Evolutionary conservation across 2,329 filamentous ascomycete genomes (phyloP), one percentile per base, ranked within the genome.

Genomic region (Claviceps quebecensis): DNA sequence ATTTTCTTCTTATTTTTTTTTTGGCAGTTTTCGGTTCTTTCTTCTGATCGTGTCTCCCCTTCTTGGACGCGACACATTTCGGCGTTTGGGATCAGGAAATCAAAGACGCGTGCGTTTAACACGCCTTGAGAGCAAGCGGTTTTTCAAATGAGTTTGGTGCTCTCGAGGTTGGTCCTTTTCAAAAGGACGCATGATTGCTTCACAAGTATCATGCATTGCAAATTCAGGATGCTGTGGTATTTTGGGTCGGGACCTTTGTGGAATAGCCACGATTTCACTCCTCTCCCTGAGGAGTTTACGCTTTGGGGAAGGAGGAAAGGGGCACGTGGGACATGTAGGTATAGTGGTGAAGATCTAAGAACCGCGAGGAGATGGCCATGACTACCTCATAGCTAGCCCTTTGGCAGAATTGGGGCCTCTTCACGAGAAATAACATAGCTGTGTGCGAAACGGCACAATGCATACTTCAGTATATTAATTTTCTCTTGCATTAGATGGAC

Each of bases 11-110:
- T 39, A 4, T 11, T 43, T 34, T 34, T 26, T 17, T 38, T 9
- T 4, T 4, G 29, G 29, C 29, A 34, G 29, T 34, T 9, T 29
- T 29, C 26, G 26, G 1, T 17, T 45, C 14, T 29, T 34, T 45
- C 23, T 6, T 22, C 43, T 11, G 4, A 4, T 11, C 29, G 29
- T 34, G 9, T 36, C 19, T 43, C 17, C 3, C 4, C 29, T 38
- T 17, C 26, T 9, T 17, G 29, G 29, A 14, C n/a, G 44, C 22
- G 50, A 45, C 19, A 49, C 34, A 38, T 48, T 45, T 41, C 19
- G 54, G 52, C 54, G 54, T 54, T 54, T 48, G 50, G 52, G 41
- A 49, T 46, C 36, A 51, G 48, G 47, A 48, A 51, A 44, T 43
- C 19, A 47, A 34, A 26, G 19, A 39, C 17, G 4, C 44, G 22